Evolutionary conservation across 345 rosid species (phyloP).

Genomic region (sweet orange (Citrus sinensis)): DNA sequence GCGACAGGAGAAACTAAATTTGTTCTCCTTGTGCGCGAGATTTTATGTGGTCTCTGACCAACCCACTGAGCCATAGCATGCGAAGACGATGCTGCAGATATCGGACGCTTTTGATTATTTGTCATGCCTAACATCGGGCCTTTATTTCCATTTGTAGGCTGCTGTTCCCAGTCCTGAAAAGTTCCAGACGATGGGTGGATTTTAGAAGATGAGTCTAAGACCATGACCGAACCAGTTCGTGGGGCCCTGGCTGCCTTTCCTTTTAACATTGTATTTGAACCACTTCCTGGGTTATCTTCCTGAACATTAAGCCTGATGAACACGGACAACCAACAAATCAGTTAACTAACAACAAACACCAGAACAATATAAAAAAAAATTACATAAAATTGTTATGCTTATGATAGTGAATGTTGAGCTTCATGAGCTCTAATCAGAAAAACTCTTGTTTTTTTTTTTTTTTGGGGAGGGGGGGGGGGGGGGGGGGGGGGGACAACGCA

Average conservation of each 20-base stretch:
- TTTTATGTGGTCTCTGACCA: slow-evolving; percentile 89
- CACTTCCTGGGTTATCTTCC: slow-evolving; percentile 50
- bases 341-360: slow-evolving; percentile 3
- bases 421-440: not conserved
- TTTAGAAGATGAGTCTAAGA: slow-evolving; percentile 66
- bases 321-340: slow-evolving; percentile 16
- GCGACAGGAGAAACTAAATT: slow-evolving; percentile 66
- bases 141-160: slow-evolving; percentile 42
- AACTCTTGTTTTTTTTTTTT: no score
- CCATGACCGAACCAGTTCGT: slow-evolving; percentile 61
- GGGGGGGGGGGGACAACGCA: not conserved
- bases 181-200: slow-evolving; percentile 49
- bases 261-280: slow-evolving; percentile 53
- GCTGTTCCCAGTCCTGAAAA: slow-evolving; percentile 55
- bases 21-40: slow-evolving; percentile 80
- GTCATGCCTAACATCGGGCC: slow-evolving; percentile 31
- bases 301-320: slow-evolving; percentile 55
- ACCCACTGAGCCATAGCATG: slow-evolving; percentile 88
- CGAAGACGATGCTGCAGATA: slow-evolving; percentile 58
- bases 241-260: slow-evolving; percentile 67
- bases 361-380: not conserved
- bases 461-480: no score
- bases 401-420: slow-evolving; percentile 1
- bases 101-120: slow-evolving; percentile 38
- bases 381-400: not conserved